Percentiles rank a stretch among this genome's conserved stretches.
Conservation (phyloP, 371 early-diverging fungal genomes). For the Batkoa obscura region DNA sequence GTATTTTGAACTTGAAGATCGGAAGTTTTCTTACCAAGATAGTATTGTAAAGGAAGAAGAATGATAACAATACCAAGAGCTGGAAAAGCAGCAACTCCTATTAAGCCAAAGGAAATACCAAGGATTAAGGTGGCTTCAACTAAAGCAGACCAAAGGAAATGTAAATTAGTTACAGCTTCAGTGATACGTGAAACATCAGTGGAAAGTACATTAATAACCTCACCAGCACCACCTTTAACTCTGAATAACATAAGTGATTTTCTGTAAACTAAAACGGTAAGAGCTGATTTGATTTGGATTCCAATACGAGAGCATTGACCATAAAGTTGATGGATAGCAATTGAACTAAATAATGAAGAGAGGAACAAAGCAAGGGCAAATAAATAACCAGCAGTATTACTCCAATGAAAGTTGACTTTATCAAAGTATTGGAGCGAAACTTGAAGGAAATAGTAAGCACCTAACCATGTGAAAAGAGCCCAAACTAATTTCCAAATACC, state of each 20-base stretch:
- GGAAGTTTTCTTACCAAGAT: slow-evolving; percentile 25
- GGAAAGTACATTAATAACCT: slow-evolving; percentile 27
- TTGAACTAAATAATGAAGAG: slow-evolving; percentile 16
- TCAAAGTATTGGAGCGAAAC: slow-evolving; percentile 19
- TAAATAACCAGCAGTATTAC: slow-evolving; percentile 18
- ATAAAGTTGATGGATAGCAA: slow-evolving; percentile 33
- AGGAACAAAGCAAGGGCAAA: slow-evolving; percentile 26
- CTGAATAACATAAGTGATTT: slow-evolving; percentile 34
- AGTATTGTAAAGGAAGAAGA: slow-evolving; percentile 38
- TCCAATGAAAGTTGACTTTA: background rate
- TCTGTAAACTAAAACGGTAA: slow-evolving; percentile 45
- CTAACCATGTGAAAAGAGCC: slow-evolving; percentile 32
- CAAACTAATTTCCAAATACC: slow-evolving; percentile 37
- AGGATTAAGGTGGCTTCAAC: slow-evolving; percentile 27
- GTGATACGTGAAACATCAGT: slow-evolving; percentile 34
- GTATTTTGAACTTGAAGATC: slow-evolving; percentile 16
- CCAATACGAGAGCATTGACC: slow-evolving; percentile 32
- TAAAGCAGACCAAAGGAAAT: slow-evolving; percentile 46
- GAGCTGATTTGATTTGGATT: slow-evolving; percentile 35
- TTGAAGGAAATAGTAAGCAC: slow-evolving; percentile 26
- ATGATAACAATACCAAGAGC: slow-evolving; percentile 29
- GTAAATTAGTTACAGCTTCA: slow-evolving; percentile 41
- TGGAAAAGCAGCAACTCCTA: slow-evolving; percentile 29
- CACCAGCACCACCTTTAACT: slow-evolving; percentile 39
- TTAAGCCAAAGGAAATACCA: slow-evolving; percentile 23